These are phyloP conservation scores for Meyerozyma elateridarum DNA, from an alignment of 1,139 yeast species.

Conservation along the genomic window DNA sequence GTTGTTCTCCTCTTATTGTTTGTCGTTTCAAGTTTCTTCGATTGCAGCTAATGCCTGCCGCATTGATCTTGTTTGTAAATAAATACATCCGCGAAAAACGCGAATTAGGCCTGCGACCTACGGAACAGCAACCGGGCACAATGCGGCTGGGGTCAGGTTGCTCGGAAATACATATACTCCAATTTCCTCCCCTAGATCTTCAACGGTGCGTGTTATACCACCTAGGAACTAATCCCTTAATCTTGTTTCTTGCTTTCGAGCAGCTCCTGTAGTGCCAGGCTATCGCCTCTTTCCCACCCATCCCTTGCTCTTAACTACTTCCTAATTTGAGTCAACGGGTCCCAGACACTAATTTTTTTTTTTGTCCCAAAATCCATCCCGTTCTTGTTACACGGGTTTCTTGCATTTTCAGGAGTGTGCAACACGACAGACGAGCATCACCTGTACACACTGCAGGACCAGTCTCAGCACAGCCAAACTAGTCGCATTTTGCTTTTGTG, in stretches of 20 bases:
- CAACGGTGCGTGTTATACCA: too few species aligned
- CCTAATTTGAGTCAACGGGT: slow-evolving; percentile 7
- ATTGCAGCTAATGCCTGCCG: slow-evolving; percentile 2
- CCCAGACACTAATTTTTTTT: slow-evolving; percentile 6
- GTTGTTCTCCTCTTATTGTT: slow-evolving; percentile 1
- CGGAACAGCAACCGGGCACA: slow-evolving; percentile 2
- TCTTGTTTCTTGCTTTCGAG: too few species aligned
- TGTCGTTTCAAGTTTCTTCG: slow-evolving; percentile 3
- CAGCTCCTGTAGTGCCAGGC: too few species aligned
- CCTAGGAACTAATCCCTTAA: too few species aligned
- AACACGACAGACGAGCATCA: slow-evolving; percentile 5
- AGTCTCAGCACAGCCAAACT: slow-evolving; percentile 3
- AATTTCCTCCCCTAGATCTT: too few species aligned
- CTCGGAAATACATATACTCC: too few species aligned
- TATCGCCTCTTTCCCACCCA: too few species aligned
- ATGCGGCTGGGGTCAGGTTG: too few species aligned
- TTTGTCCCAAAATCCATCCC: too few species aligned
- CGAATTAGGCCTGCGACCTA: slow-evolving; percentile 2
- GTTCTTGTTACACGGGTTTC: too few species aligned
- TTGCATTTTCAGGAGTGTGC: slow-evolving; percentile 4
- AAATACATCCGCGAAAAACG: slow-evolving; percentile 3
- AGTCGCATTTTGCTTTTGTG: neutral
- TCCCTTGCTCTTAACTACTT: too few species aligned
- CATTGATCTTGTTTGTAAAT: neutral
- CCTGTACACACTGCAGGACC: slow-evolving; percentile 3